A percentile compares a stretch with the other conserved stretches of the same genome.
Conservation (phyloP, 768 basidiomycete genomes). For the Lentinula boryana region DNA sequence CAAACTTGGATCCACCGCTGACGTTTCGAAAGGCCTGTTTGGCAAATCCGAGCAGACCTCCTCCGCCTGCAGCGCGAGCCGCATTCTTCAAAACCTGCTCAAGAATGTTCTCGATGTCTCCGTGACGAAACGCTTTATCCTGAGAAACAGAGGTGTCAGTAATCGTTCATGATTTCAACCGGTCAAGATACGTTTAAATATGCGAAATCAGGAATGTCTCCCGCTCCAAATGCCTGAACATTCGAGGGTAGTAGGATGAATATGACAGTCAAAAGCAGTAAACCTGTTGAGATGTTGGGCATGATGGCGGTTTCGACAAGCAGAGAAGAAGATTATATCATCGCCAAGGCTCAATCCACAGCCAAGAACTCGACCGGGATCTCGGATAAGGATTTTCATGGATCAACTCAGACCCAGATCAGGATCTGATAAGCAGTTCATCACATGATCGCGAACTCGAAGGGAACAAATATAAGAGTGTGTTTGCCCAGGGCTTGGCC, state of each 20-base stretch:
- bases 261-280: conserved; percentile 30
- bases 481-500: too few relatives aligned
- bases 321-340: too few relatives aligned
- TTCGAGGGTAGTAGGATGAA: conserved; percentile 37
- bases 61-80: conserved; percentile 37
- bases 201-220: conserved; percentile 68
- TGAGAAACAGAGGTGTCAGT: background rate
- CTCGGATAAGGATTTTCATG: too few relatives aligned
- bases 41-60: conserved; percentile 47
- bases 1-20: conserved; percentile 53
- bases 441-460: too few relatives aligned
- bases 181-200: conserved; percentile 46
- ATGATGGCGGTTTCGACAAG: background rate
- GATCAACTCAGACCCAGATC: too few relatives aligned
- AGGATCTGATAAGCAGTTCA: too few relatives aligned
- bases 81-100: conserved; percentile 52
- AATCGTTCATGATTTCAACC: background rate
- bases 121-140: conserved; percentile 71
- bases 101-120: conserved; percentile 69
- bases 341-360: background rate
- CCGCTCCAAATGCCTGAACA: conserved; percentile 52
- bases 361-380: background rate
- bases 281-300: conserved; percentile 13
- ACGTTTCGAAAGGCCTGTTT: conserved; percentile 37
- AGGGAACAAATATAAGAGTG: too few relatives aligned